Evolutionary conservation across 2,329 filamentous ascomycete genomes (phyloP), one percentile per base, ranked within the genome.

Genomic region (Fusarium stilboides): DNA sequence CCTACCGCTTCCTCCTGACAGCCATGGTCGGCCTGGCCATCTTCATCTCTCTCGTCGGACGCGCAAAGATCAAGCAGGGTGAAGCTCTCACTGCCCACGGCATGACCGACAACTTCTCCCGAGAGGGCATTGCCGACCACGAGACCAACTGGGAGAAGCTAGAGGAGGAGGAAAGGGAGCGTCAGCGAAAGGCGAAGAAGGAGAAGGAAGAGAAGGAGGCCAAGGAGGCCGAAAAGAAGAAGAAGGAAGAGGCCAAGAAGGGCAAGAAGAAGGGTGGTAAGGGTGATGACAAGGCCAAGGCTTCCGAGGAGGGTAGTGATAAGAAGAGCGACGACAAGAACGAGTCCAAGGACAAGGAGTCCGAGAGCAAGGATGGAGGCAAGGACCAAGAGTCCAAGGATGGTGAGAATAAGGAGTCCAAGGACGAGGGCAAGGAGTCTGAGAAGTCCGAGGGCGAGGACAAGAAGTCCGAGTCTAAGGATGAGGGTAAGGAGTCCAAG

Each of bases 1-100:
- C 90, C 50, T 98, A 98, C 83, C 93, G 95, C 34, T 98, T 97
- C 80, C 91, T 97, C 10, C 85, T 98, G 73, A 98, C 95, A 3
- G 95, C 94, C 78, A 87, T 98, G 64, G 94, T 97, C 28, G 94
- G 95, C 39, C 84, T 88, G 43, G 91, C 92, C 67, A 95, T 98
- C 71, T 89, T 96, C 42, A 82, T 93, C 72, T 95, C 89, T 68
- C 83, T 98, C 70, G 87, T 98, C 67, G 94, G 93, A 40, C 89
- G 94, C 65, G 92, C 94, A 75, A 91, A 94, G 82, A 89, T 97
- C 71, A 85, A 81, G 52, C 74, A 77, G 34, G 62, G 68, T 2
- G 61, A 73, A 19, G 53, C 63, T 1, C 70, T 78, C 8, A 78
- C 79, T 17, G 77, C 77, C 8, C 65, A 72, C 22, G 80, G 80